These are phyloP conservation scores for Penicillium riverlandense DNA, from an alignment of 495 filamentous ascomycete genomes.

Conservation along the genomic window DNA sequence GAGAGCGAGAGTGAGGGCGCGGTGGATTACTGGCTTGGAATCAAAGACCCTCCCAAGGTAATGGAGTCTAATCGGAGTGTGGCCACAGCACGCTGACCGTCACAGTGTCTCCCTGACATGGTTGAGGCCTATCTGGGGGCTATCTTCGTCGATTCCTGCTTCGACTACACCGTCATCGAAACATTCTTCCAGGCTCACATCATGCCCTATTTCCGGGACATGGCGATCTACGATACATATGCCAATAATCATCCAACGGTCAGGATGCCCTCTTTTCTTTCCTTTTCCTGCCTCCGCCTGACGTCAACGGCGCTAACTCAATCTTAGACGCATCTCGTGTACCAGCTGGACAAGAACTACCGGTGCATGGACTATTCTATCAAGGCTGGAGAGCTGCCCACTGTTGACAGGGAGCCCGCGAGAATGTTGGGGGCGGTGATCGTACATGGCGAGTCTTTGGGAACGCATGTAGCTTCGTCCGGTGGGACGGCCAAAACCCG, in stretches of 20 bases:
- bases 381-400: conserved; percentile 41
- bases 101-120: conserved; percentile 73
- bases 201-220: conserved; percentile 75
- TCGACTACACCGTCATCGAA: conserved; percentile 66
- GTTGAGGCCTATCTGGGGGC: conserved; percentile 88
- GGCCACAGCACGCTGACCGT: not conserved
- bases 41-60: conserved; percentile 68
- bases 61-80: not conserved
- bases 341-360: conserved; percentile 40
- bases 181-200: conserved; percentile 70
- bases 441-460: conserved; percentile 64
- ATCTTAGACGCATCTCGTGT: conserved; percentile 44
- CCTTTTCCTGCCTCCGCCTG: conserved; percentile 29
- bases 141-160: conserved; percentile 84
- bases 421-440: conserved; percentile 65
- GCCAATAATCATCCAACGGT: conserved; percentile 81
- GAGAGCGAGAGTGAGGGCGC: conserved; percentile 44
- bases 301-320: conserved; percentile 5
- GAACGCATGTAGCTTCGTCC: conserved; percentile 53
- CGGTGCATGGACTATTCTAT: conserved; percentile 50
- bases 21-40: conserved; percentile 72
- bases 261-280: conserved; percentile 11
- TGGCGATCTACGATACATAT: conserved; percentile 80
- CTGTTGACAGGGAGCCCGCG: conserved; percentile 33
- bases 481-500: conserved; percentile 65